Evolutionary conservation across 2,329 filamentous ascomycete genomes (phyloP), one percentile per base, ranked within the genome.

Genomic region (Epichloe sylvatica): DNA sequence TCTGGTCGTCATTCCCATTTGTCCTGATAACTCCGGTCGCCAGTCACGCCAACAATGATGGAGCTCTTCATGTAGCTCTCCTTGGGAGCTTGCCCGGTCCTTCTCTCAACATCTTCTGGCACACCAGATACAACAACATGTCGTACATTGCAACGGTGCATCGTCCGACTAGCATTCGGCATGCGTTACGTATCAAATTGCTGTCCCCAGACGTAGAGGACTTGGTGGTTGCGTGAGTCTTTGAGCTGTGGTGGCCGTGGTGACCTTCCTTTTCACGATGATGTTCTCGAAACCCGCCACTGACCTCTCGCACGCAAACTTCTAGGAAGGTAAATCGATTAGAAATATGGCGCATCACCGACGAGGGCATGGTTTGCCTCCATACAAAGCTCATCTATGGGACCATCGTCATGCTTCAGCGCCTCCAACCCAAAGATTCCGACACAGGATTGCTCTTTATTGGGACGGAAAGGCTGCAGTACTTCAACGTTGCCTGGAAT

Each of bases 81-180:
- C 9, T 51, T 57, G 53, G 57, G 57, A 54, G 55, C 52, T 49
- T 48, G 19, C 36, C 17, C 19, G n/a, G 13, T 11, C 17, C 33
- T 43, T 21, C 13, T 23, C 36, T 33, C 23, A 13, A 30, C 46
- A 48, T 39, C 49, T 37, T 17, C 12, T 46, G 30, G 54, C n/a
- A 33, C 45, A 23, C 13, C 36, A 35, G 35, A 30, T 30, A 30
- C 30, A 33, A 33, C 45, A 60, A 45, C 50, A 98, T 98, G 92
- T 86, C 92, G 47, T 98, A 97, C 66, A 74, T 98, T 60, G 89
- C 88, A 53, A 90, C 92, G 38, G 92, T 98, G 51, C 92, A 98
- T 67, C 78, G 83, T 59, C 85, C 92, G 23, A 96, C 87, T 65
- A 94, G 88, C 70, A 82, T 96, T 55, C 82, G 90, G 49, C 86